Percentiles rank a stretch among this genome's conserved stretches.
These are phyloP conservation scores for Ceriops decandra DNA, from an alignment of 345 rosid genomes.

Conservation along the genomic window DNA sequence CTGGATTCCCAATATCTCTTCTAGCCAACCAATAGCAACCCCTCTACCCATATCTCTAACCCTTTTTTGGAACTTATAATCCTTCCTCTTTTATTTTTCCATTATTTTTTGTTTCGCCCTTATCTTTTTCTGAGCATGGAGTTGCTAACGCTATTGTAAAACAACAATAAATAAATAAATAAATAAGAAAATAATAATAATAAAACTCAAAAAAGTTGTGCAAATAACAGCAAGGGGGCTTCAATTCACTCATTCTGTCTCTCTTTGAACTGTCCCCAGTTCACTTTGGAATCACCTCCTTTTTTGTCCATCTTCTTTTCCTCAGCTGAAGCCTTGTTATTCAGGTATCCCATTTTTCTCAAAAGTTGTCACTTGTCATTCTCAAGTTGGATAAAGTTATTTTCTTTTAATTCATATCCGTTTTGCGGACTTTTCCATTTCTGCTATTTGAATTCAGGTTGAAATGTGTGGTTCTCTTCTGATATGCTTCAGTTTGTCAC, in stretches of 20 bases:
- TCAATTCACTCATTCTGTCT: background rate
- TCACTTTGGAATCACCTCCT: slow-evolving; percentile 15
- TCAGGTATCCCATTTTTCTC: slow-evolving; percentile 1
- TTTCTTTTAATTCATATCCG: background rate
- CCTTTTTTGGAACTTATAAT: slow-evolving; percentile 4
- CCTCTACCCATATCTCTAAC: slow-evolving; percentile 47
- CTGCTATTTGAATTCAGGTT: background rate
- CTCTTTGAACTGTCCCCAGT: background rate
- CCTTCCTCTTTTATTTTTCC: background rate
- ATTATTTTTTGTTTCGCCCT: background rate
- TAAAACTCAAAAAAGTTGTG: background rate
- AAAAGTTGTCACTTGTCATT: too few relatives aligned
- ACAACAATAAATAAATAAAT: background rate
- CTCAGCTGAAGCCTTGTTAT: background rate
- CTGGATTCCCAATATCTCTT: slow-evolving; percentile 43
- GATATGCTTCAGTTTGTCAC: too few relatives aligned
- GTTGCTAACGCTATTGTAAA: background rate
- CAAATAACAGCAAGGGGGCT: background rate
- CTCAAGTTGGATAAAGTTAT: too few relatives aligned
- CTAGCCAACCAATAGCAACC: slow-evolving; percentile 64
- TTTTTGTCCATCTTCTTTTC: background rate
- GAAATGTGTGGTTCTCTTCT: background rate
- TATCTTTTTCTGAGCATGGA: background rate
- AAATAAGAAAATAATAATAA: too few relatives aligned
- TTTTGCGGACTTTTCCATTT: background rate